Conservation (phyloP, 257 asterid genomes). For the Salvia miltiorrhiza region DNA sequence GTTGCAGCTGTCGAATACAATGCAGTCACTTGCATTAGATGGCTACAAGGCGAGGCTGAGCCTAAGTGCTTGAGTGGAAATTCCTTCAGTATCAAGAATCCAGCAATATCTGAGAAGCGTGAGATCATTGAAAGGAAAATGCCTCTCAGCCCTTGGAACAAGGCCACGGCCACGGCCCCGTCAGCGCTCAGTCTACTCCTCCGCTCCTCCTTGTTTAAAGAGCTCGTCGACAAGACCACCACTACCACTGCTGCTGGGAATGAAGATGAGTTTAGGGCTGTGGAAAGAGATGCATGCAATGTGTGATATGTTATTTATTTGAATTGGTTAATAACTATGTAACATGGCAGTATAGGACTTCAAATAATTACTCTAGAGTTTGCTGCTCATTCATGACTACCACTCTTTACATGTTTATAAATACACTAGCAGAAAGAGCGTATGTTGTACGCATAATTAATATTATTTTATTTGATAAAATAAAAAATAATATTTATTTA, state of each 20-base stretch:
- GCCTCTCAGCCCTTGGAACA: conserved; percentile 48
- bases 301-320: not conserved
- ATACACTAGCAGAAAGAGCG: too few relatives aligned
- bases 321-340: too few relatives aligned
- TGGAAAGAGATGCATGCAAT: not conserved
- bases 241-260: not conserved
- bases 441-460: too few relatives aligned
- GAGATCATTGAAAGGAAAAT: conserved; percentile 60
- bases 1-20: conserved; percentile 75
- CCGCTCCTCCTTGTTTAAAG: conserved; percentile 62
- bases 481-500: too few relatives aligned
- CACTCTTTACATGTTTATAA: not conserved
- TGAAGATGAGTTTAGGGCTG: conserved; percentile 8
- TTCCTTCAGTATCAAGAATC: conserved; percentile 31
- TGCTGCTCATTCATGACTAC: too few relatives aligned
- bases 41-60: conserved; percentile 55
- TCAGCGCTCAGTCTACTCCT: conserved; percentile 68
- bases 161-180: conserved; percentile 47
- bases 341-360: not conserved
- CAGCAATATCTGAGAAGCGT: conserved; percentile 39
- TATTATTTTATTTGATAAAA: too few relatives aligned
- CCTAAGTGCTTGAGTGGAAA: conserved; percentile 18
- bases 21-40: conserved; percentile 63
- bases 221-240: conserved; percentile 54
- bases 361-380: not conserved